Conservation (phyloP, 768 basidiomycete genomes). For the Termitomyces sp. region DNA sequence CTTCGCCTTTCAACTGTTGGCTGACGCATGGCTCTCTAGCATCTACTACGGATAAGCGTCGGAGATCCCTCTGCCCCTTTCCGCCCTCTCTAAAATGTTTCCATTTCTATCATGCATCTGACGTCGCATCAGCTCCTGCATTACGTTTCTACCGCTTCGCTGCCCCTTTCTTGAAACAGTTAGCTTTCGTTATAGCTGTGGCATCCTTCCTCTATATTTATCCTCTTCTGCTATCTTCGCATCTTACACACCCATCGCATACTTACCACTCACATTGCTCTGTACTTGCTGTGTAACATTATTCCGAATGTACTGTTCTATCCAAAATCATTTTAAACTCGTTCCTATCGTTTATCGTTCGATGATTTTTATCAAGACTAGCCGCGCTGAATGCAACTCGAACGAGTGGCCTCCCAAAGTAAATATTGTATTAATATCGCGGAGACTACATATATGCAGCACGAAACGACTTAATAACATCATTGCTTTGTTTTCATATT, state of each 20-base stretch:
- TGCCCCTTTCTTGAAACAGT: neutral
- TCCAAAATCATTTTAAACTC: neutral
- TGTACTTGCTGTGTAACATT: conserved; percentile 15
- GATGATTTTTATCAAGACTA: too few relatives aligned
- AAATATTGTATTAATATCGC: too few relatives aligned
- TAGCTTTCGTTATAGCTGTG: neutral
- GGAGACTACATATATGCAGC: neutral
- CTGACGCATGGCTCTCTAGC: conserved; percentile 21
- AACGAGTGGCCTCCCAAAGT: too few relatives aligned
- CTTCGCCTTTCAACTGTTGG: conserved; percentile 6
- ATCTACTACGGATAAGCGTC: conserved; percentile 39
- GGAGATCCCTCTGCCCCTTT: conserved; percentile 1
- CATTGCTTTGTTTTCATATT: neutral
- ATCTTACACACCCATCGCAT: conserved; percentile 11
- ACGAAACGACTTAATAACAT: neutral
- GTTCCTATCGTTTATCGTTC: too few relatives aligned
- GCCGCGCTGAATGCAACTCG: too few relatives aligned
- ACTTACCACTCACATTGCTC: conserved; percentile 10
- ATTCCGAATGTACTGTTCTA: conserved; percentile 3
- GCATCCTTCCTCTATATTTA: conserved; percentile 8
- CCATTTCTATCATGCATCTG: conserved; percentile 17
- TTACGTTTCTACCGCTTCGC: neutral
- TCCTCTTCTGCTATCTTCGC: conserved; percentile 10
- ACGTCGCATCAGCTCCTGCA: conserved; percentile 7
- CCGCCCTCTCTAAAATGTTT: neutral